Percentiles rank a stretch among this genome's conserved stretches.
phyloP scores from a whole-genome alignment of 2,329 filamentous ascomycete genomes.

The Colletotrichum siamense region DNA sequence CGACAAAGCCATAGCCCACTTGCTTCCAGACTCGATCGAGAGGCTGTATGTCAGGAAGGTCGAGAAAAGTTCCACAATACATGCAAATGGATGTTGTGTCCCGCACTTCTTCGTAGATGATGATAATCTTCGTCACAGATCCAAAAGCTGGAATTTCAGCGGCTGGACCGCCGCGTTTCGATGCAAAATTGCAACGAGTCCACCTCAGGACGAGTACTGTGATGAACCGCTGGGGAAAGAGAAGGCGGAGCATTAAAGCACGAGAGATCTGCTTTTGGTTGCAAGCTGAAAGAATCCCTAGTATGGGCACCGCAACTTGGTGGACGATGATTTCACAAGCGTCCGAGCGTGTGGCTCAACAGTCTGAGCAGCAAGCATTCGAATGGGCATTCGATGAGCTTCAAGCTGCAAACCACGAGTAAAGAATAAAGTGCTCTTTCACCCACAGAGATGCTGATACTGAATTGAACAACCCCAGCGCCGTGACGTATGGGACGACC shows the following conservation, averaged over 20 bases:
- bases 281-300: background rate
- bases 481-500: background rate
- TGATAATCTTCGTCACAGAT: background rate
- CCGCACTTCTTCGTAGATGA: no score
- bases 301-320: background rate
- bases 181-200: background rate
- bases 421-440: background rate
- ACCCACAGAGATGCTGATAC: background rate
- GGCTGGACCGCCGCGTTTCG: background rate
- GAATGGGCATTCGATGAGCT: background rate
- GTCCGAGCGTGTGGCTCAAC: background rate
- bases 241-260: background rate
- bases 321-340: background rate
- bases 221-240: background rate
- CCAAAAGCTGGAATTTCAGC: background rate
- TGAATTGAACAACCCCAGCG: background rate
- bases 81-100: no score
- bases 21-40: no score
- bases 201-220: background rate
- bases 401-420: background rate
- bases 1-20: no score
- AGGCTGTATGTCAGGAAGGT: no score
- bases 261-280: background rate
- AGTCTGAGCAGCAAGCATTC: background rate
- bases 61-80: no score